phyloP scores from a whole-genome alignment of 495 filamentous ascomycete species.

The Aspergillus diversus region DNA sequence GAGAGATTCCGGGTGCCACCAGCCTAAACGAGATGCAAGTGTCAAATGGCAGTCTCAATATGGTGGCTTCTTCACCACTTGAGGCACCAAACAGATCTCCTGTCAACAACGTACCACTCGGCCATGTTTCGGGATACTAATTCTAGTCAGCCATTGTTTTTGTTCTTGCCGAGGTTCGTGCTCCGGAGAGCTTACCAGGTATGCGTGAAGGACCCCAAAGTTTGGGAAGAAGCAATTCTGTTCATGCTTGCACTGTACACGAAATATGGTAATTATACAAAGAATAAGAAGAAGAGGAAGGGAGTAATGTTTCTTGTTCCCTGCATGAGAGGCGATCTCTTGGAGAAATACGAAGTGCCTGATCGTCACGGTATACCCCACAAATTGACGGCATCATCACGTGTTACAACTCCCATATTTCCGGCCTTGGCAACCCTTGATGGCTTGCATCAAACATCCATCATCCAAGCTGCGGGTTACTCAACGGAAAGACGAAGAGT shows the following conservation, averaged over 20 bases:
- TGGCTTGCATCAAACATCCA: background rate
- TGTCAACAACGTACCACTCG: slow-evolving; percentile 8
- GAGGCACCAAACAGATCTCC: background rate
- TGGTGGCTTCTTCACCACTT: too few relatives aligned
- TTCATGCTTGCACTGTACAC: slow-evolving; percentile 4
- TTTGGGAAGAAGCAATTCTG: slow-evolving; percentile 6
- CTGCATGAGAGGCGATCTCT: slow-evolving; percentile 1
- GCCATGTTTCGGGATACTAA: slow-evolving; percentile 3
- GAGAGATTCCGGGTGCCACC: slow-evolving; percentile 5
- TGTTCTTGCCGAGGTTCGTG: background rate
- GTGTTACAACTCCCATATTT: slow-evolving; percentile 2
- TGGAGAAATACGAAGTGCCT: background rate
- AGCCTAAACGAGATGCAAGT: background rate
- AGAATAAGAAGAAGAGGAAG: background rate
- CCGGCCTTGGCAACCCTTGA: background rate
- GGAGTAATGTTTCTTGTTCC: background rate
- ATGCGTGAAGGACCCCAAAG: slow-evolving; percentile 12
- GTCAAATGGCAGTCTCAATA: background rate
- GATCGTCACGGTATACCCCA: background rate
- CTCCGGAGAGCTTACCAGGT: slow-evolving; percentile 9
- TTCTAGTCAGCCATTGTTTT: slow-evolving; percentile 4
- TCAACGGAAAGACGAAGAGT: too few relatives aligned
- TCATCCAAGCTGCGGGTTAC: background rate
- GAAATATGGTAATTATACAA: background rate
- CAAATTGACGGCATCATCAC: slow-evolving; percentile 5